Percentiles rank a stretch among this genome's conserved stretches.
These are phyloP conservation scores for Paramecium caudatum DNA, from an alignment of 73 alveolate genomes.

Conservation along the genomic window DNA sequence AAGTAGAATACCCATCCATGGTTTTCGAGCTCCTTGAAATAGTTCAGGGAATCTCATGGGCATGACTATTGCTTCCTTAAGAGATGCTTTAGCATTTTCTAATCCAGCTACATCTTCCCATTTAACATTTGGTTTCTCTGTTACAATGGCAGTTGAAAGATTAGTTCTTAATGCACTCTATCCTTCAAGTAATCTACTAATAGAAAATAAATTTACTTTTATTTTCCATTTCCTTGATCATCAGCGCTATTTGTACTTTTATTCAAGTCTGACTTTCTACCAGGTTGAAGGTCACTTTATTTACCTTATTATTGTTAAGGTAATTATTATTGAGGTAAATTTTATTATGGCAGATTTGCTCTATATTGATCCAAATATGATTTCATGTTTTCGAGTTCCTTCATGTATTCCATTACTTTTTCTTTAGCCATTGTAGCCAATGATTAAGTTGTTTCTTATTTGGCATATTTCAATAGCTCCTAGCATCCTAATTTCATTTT, in stretches of 20 bases:
- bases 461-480: slow-evolving; percentile 34
- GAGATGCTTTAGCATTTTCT: slow-evolving; percentile 95
- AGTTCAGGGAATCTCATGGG: slow-evolving; percentile 99
- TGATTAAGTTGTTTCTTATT: neutral
- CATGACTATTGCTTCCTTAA: slow-evolving; percentile 98
- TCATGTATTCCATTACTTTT: slow-evolving; percentile 4
- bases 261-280: neutral
- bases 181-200: slow-evolving; percentile 12
- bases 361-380: slow-evolving; percentile 14
- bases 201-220: neutral
- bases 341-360: neutral
- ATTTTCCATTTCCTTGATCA: neutral
- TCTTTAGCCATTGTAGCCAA: neutral
- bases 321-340: neutral
- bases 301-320: neutral
- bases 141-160: slow-evolving; percentile 87
- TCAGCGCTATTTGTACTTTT: slow-evolving; percentile 10
- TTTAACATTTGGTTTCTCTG: slow-evolving; percentile 98
- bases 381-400: slow-evolving; percentile 26
- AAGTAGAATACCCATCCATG: slow-evolving; percentile 98
- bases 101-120: slow-evolving; percentile 98
- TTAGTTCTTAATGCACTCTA: slow-evolving; percentile 15
- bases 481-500: slow-evolving; percentile 32
- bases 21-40: slow-evolving; percentile 95
- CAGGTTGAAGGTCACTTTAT: neutral